Evolutionary conservation across 257 asterid genomes (phyloP).

Genomic region (Voacanga thouarsii): DNA sequence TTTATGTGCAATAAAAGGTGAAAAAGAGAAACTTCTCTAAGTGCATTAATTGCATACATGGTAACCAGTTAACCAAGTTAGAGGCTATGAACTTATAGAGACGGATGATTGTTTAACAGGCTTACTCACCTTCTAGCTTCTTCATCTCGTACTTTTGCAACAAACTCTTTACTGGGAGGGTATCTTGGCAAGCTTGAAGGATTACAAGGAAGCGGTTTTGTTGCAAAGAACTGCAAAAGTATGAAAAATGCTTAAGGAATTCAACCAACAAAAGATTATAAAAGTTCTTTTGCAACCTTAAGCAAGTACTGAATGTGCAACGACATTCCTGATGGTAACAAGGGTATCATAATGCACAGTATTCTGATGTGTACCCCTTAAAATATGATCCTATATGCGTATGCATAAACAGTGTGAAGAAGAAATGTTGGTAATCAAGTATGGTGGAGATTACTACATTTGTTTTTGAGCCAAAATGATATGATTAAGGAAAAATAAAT

Average conservation of each 20-base stretch:
- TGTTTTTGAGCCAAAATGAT: background rate
- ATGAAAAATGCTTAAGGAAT: slow-evolving; percentile 8
- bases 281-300: background rate
- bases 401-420: background rate
- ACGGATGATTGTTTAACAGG: slow-evolving; percentile 1
- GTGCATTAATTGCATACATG: background rate
- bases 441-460: background rate
- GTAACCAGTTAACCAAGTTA: background rate
- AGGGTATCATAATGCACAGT: background rate
- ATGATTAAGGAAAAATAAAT: background rate
- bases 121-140: slow-evolving; percentile 77
- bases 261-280: background rate
- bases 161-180: slow-evolving; percentile 97
- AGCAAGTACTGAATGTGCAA: background rate
- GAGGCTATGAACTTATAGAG: slow-evolving; percentile 1
- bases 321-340: background rate
- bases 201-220: slow-evolving; percentile 82
- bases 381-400: background rate
- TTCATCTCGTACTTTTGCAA: slow-evolving; percentile 92
- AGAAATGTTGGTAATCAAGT: background rate
- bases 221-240: slow-evolving; percentile 64
- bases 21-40: background rate
- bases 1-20: background rate
- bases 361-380: background rate
- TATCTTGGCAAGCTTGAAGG: slow-evolving; percentile 91